Conservation (phyloP, 257 asterid species). For the Jaltomata sinuosa region DNA sequence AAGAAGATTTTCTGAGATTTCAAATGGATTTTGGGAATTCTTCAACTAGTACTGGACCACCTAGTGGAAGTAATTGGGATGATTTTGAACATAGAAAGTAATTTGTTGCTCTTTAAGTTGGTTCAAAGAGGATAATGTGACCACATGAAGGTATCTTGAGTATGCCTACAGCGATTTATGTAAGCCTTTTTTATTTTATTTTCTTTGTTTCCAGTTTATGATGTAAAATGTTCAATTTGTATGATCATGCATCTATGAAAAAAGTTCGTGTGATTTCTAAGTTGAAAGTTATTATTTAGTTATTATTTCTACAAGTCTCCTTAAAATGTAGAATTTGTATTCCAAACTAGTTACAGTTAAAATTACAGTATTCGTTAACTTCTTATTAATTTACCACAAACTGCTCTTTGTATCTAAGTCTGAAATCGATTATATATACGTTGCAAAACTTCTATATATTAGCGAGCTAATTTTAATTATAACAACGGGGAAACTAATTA, state of each 20-base stretch:
- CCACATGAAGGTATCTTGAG: background rate
- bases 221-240: background rate
- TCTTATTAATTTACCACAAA: too few species aligned
- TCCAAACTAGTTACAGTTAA: background rate
- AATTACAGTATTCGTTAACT: background rate
- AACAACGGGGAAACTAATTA: background rate
- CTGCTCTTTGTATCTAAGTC: too few species aligned
- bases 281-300: background rate
- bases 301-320: too few species aligned
- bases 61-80: background rate
- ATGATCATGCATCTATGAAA: background rate
- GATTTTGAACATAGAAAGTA: background rate
- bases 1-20: background rate
- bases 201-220: background rate
- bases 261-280: background rate
- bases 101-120: background rate
- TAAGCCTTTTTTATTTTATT: background rate
- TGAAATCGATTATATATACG: too few species aligned
- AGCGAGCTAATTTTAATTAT: background rate
- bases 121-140: too few species aligned
- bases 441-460: background rate
- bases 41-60: background rate
- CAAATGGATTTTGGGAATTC: background rate
- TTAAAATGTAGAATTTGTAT: background rate
- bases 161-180: background rate